phyloP scores from a whole-genome alignment of 108 stramenopile species.

The Cyclotella baltica region DNA sequence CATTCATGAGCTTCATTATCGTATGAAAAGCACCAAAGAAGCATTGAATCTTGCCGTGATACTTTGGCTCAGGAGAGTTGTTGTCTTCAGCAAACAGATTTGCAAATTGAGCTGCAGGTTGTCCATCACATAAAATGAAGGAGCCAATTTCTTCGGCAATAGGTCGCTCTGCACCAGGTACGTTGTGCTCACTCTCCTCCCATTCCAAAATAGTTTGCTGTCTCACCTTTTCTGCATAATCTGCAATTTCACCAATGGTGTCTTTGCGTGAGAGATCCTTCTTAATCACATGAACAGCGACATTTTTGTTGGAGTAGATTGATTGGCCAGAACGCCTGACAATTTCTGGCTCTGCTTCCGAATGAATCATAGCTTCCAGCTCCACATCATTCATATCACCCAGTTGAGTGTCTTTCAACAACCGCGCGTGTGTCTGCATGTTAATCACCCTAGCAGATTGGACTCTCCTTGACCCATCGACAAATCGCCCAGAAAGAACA shows the following conservation, averaged over 20 bases:
- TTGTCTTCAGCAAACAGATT: neutral
- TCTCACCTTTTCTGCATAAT: neutral
- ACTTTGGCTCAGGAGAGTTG: neutral
- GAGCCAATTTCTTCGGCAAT: neutral
- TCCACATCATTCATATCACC: neutral
- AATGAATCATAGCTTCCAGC: neutral
- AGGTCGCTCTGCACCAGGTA: neutral
- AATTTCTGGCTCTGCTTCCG: neutral
- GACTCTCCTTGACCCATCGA: too few species aligned
- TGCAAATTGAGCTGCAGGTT: neutral
- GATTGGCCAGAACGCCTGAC: neutral
- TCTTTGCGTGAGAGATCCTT: neutral
- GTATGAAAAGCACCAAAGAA: neutral
- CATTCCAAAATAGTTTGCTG: neutral
- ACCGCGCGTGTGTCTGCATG: neutral
- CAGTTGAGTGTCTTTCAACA: neutral
- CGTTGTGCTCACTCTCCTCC: neutral
- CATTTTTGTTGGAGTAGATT: neutral
- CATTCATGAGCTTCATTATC: neutral
- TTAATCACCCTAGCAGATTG: too few species aligned
- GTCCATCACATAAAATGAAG: neutral
- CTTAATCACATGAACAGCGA: neutral
- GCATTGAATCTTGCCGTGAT: neutral
- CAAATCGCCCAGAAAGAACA: neutral
- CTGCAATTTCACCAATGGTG: neutral